These are phyloP conservation scores for Anthracocystis walkeri DNA, from an alignment of 1,284 basidiomycete species.

Conservation along the genomic window DNA sequence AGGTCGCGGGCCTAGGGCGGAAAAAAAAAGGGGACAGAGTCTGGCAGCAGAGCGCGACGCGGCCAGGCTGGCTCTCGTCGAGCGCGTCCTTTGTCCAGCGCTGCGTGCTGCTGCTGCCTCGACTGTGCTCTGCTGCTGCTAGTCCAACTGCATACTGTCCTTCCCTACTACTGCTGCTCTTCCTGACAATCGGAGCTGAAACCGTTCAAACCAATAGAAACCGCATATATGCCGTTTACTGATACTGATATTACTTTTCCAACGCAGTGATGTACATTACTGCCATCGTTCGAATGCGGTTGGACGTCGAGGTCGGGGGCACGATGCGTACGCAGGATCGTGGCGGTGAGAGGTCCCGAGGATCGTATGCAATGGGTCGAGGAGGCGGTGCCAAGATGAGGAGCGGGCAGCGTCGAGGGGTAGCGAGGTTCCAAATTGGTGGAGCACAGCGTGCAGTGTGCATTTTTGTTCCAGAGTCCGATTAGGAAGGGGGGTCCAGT, in stretches of 20 bases:
- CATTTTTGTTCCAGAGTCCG: slow-evolving; percentile 1
- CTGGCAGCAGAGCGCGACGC: too few relatives aligned
- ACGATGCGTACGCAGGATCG: too few relatives aligned
- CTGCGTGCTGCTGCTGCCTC: too few relatives aligned
- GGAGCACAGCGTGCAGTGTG: neutral
- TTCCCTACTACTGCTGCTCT: neutral
- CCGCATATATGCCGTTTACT: neutral
- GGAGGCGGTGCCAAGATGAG: slow-evolving; percentile 1
- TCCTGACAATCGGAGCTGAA: slow-evolving; percentile 1
- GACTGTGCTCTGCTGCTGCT: too few relatives aligned
- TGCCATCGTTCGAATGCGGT: slow-evolving; percentile 8
- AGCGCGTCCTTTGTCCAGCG: too few relatives aligned
- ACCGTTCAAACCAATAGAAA: neutral
- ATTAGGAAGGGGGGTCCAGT: neutral
- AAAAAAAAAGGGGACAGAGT: too few relatives aligned
- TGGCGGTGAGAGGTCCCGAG: neutral
- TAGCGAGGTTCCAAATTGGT: slow-evolving; percentile 5
- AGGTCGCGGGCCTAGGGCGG: too few relatives aligned
- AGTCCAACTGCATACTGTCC: neutral
- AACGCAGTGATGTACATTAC: slow-evolving; percentile 57
- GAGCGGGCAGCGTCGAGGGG: neutral
- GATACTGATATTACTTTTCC: slow-evolving; percentile 35
- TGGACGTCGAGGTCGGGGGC: neutral
- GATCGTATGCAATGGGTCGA: neutral
- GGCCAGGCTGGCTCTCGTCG: too few relatives aligned